phyloP scores from a whole-genome alignment of 495 filamentous ascomycete species.

The Neurospora sp. region DNA sequence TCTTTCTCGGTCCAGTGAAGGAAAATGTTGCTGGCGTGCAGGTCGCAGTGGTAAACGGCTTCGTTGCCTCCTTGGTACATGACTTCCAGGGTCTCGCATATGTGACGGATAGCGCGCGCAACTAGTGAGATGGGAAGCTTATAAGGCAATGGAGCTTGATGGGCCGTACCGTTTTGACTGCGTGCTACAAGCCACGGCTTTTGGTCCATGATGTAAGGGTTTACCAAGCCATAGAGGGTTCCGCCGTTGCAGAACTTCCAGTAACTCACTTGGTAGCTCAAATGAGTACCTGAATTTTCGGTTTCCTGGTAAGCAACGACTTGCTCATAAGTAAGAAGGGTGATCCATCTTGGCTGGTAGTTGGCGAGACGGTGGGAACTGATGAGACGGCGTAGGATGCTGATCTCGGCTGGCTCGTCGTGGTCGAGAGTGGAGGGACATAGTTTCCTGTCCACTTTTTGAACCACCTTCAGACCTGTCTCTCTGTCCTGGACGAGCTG shows the following conservation, averaged over 20 bases:
- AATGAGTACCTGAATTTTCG: not conserved
- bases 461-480: conserved; percentile 1
- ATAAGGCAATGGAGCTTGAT: not conserved
- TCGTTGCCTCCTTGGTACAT: conserved; percentile 6
- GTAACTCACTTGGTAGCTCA: not conserved
- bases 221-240: not conserved
- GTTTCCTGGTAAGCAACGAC: not conserved
- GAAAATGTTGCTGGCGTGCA: conserved; percentile 3
- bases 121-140: conserved; percentile 1
- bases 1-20: not conserved
- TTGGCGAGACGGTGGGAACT: not conserved
- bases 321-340: not conserved
- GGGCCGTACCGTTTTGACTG: not conserved
- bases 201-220: not conserved
- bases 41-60: conserved; percentile 5
- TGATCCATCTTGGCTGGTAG: not conserved
- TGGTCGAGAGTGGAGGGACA: not conserved
- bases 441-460: not conserved
- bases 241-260: conserved; percentile 6
- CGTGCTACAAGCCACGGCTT: not conserved
- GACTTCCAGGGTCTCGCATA: conserved; percentile 6
- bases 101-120: conserved; percentile 1
- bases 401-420: not conserved
- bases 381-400: conserved; percentile 2
- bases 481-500: conserved; percentile 2